These are phyloP conservation scores for Entrophospora sp. DNA, from an alignment of 192 early-diverging fungal genomes.

Conservation along the genomic window DNA sequence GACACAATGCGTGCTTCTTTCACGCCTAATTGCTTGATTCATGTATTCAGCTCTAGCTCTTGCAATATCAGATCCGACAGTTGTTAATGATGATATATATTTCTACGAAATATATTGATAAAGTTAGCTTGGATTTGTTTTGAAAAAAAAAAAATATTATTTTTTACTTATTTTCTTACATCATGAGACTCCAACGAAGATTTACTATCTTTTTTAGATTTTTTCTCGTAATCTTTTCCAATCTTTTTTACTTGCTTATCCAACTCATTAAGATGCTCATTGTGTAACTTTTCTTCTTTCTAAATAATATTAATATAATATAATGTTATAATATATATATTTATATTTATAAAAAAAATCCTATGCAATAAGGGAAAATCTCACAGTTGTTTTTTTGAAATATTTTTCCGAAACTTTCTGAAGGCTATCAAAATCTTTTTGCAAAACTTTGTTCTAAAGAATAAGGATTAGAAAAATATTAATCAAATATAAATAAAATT, in stretches of 20 bases:
- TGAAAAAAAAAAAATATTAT: neutral
- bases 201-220: constrained; percentile 31
- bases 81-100: constrained; percentile 29
- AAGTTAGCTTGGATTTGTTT: neutral
- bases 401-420: constrained; percentile 34
- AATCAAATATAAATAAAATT: too few relatives aligned
- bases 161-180: constrained; percentile 17
- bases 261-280: constrained; percentile 28
- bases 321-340: neutral
- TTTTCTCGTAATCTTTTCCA: constrained; percentile 32
- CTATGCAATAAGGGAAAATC: neutral
- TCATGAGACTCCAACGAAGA: constrained; percentile 30
- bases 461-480: too few relatives aligned
- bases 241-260: constrained; percentile 34
- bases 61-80: constrained; percentile 27
- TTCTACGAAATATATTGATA: constrained; percentile 14
- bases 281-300: constrained; percentile 36
- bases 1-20: constrained; percentile 26
- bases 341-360: neutral
- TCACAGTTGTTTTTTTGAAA: constrained; percentile 29
- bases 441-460: constrained; percentile 27
- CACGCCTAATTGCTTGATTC: constrained; percentile 24
- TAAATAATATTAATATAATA: neutral
- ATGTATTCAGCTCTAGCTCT: constrained; percentile 25
- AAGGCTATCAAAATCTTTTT: constrained; percentile 34